These are phyloP conservation scores for Xanthoconium separans DNA, from an alignment of 1,284 basidiomycete genomes.

Conservation along the genomic window DNA sequence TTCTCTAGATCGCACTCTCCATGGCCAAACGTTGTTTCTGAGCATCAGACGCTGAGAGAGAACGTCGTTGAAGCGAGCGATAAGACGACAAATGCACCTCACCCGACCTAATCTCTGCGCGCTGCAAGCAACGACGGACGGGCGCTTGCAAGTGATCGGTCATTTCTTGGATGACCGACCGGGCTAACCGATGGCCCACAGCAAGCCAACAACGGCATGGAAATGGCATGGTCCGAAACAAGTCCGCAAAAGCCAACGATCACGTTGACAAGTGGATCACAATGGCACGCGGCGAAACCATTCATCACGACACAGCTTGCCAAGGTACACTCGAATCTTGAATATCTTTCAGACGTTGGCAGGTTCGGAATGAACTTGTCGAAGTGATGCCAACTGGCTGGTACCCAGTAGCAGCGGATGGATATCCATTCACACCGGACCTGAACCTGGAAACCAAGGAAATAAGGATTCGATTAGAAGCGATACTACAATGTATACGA, in stretches of 20 bases:
- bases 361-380: not conserved
- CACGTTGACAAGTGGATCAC: not conserved
- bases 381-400: not conserved
- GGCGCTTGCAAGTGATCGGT: not conserved
- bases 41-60: not conserved
- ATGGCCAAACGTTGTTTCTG: not conserved
- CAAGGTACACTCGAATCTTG: conserved; percentile 2
- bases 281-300: not conserved
- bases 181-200: not conserved
- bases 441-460: not conserved
- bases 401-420: not conserved
- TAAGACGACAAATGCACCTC: not conserved
- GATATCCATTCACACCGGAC: not conserved
- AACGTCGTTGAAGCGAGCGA: not conserved
- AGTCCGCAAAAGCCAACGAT: not conserved
- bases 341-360: not conserved
- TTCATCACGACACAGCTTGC: conserved; percentile 13
- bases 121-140: not conserved
- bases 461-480: conserved; percentile 8
- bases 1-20: not conserved
- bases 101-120: not conserved
- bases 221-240: not conserved
- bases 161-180: not conserved
- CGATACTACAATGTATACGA: conserved; percentile 13
- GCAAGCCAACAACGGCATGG: conserved; percentile 12